Base-by-base conservation (phyloP, 257 asterid genomes). In the Solanum chmielewskii region DNA sequence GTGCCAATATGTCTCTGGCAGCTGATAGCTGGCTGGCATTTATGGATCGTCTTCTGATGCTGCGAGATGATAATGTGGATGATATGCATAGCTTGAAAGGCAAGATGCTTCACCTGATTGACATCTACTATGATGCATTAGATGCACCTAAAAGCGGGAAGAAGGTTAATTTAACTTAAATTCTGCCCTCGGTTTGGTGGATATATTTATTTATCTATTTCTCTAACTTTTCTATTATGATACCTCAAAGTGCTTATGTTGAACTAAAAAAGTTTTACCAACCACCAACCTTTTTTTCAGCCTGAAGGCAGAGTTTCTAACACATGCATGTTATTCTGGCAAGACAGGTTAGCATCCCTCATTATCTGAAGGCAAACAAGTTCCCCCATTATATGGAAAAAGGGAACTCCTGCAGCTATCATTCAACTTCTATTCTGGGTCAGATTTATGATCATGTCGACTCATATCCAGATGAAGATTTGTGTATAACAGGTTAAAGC, bases 141-240 rank as follows among this genome's bases (percentile, higher is more conserved):
- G 98, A 96, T 89, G 98, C 98, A 52, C 98, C 98, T 3, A 94
- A 96, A 90, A 96, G 93, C 89, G 98, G 98, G 75, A 93, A 94
- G 89, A 94, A 87, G 98, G 98, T 95, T 18, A 85, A 84, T 71
- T 62, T 77, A 77, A 77, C 64, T 44, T 77, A 25, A 44, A 41
- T 42, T n/a, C 64, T 42, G 84, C 84, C 39, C 56, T 44, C 14
- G 13, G 6, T 15, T 37, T 27, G 84, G 84, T 25, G 64, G 39
- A 62, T 77, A 15, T 41, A 23, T 44, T 25, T 44, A 77, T 77
- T 71, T 16, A 52, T 71, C 45, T 71, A 33, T 8, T 29, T 76
- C 83, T 76, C 7, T n/a, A 76, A 76, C 23, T 76, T 11, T 76
- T n/a, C 83, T 76, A 13, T 13, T 76, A 76, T 76, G 83, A 76